These are phyloP conservation scores for Cyclotella atomus DNA, from an alignment of 108 stramenopile genomes.

Conservation along the genomic window DNA sequence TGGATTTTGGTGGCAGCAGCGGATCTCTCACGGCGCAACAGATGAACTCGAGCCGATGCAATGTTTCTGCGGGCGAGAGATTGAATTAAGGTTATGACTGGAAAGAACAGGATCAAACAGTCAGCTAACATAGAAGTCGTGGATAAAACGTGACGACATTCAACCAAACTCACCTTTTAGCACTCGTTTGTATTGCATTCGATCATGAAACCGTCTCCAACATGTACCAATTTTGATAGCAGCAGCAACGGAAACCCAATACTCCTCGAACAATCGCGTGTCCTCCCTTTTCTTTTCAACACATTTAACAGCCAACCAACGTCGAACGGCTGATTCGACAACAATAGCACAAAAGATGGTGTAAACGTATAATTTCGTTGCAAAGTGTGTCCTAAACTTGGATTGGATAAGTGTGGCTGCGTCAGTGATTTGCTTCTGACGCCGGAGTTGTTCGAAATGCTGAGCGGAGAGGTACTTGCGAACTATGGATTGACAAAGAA, in stretches of 20 bases:
- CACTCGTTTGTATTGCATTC: not conserved
- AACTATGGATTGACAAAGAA: constrained; percentile 4
- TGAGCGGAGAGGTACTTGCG: not conserved
- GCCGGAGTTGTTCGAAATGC: not conserved
- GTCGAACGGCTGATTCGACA: not conserved
- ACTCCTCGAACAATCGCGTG: not conserved
- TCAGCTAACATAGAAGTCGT: too few relatives aligned
- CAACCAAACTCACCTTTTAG: too few relatives aligned
- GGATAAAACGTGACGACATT: too few relatives aligned
- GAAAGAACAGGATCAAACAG: not conserved
- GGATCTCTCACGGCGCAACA: not conserved
- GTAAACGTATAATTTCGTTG: not conserved
- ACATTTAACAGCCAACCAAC: not conserved
- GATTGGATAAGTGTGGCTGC: not conserved
- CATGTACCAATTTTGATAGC: not conserved
- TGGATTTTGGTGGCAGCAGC: not conserved
- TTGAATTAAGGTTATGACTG: not conserved
- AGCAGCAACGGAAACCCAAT: not conserved
- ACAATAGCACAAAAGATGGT: not conserved
- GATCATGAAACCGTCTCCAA: constrained; percentile 4
- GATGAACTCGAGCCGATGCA: not conserved
- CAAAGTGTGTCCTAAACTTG: not conserved
- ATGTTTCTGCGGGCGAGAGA: not conserved
- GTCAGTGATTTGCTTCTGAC: not conserved
- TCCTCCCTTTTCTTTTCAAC: not conserved